A percentile compares a stretch with the other conserved stretches of the same genome.
Evolutionary conservation across 169 alveolate genomes (phyloP).

Genomic region (Cryptosporidium sp.): DNA sequence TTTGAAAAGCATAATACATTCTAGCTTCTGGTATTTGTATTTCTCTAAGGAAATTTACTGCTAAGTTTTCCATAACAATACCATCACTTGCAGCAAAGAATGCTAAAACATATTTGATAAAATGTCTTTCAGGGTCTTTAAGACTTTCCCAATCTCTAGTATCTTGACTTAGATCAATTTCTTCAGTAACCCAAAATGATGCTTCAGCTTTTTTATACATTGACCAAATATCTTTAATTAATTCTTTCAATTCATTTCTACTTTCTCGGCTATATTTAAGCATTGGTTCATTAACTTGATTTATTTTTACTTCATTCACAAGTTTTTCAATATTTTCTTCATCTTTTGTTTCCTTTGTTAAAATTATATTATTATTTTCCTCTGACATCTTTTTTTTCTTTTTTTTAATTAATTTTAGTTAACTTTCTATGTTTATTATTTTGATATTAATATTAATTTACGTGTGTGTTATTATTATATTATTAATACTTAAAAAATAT

Average conservation of each 20-base stretch:
- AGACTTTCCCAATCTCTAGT: constrained; percentile 94
- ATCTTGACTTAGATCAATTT: constrained; percentile 96
- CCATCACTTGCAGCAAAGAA: constrained; percentile 99
- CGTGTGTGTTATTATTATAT: no score
- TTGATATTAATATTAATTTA: no score
- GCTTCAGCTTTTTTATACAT: constrained; percentile 98
- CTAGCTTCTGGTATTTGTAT: constrained; percentile 97
- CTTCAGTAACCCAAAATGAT: constrained; percentile 99
- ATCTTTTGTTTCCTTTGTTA: background rate
- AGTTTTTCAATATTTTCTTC: constrained; percentile 14
- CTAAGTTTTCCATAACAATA: constrained; percentile 97
- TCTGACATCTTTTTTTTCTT: background rate
- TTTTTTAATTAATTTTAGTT: background rate
- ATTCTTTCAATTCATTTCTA: constrained; percentile 6
- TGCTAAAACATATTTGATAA: constrained; percentile 95
- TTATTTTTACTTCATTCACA: constrained; percentile 19
- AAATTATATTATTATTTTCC: background rate
- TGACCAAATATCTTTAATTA: constrained; percentile 90
- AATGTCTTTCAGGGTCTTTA: constrained; percentile 91
- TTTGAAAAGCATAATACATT: constrained; percentile 97
- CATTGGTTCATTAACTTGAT: constrained; percentile 34
- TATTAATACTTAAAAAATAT: no score
- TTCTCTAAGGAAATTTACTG: constrained; percentile 93
- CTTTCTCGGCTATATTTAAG: background rate
- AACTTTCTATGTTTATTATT: background rate